These are phyloP conservation scores for Euptelea pleiosperma DNA, from an alignment of 164 flowering plant genomes.

Conservation along the genomic window DNA sequence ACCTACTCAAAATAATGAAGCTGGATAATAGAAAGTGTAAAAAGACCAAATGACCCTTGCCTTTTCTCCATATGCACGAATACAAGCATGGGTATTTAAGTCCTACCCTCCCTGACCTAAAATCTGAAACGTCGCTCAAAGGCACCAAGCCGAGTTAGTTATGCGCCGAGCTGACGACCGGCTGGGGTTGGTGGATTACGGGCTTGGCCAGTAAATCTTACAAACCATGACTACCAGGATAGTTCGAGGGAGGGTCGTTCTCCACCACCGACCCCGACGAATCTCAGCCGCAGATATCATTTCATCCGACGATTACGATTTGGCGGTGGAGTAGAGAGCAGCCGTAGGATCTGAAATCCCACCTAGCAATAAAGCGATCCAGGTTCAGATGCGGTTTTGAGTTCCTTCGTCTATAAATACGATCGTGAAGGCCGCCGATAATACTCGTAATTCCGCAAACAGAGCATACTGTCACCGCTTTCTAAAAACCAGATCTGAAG, in stretches of 20 bases:
- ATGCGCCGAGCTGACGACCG: slow-evolving; percentile 8
- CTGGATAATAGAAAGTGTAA: no score
- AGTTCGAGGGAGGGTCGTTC: no score
- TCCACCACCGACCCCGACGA: neutral
- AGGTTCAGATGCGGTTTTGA: no score
- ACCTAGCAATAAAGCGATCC: neutral
- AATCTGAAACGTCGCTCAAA: no score
- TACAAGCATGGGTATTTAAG: no score
- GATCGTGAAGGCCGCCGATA: neutral
- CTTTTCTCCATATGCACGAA: no score
- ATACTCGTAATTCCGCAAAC: neutral
- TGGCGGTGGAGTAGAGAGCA: neutral
- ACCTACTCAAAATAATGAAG: no score
- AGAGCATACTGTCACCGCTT: no score
- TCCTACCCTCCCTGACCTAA: no score
- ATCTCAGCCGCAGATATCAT: neutral
- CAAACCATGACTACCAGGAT: no score
- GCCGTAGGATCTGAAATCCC: slow-evolving; percentile 1
- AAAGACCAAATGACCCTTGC: no score
- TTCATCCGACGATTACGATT: neutral
- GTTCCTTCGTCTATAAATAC: neutral
- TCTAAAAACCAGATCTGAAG: neutral
- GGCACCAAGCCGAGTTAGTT: neutral
- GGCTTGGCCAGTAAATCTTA: neutral
- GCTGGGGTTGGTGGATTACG: slow-evolving; percentile 10